Evolutionary conservation across 2,329 filamentous ascomycete genomes (phyloP), one percentile per base, ranked within the genome.

Genomic region (Stenocarpella maydis): DNA sequence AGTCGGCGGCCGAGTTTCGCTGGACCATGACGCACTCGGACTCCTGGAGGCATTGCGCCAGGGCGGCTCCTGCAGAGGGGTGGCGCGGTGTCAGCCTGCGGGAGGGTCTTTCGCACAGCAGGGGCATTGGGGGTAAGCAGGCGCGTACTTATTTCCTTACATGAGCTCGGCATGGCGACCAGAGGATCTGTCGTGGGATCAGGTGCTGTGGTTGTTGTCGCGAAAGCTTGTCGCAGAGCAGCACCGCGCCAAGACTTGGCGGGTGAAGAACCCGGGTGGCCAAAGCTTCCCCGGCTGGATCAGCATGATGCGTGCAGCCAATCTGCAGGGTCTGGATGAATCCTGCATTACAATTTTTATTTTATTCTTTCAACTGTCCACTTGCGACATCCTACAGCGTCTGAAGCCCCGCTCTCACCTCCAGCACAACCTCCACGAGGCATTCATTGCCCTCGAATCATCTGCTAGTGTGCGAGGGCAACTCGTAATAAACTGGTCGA

Each of bases 21-120:
- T 98, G 87, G 70, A 97, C 87, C 90, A 98, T 94, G 76, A 99
- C 92, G 82, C 96, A 99, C 81, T 98, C 95, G 76, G 93, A 97
- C 81, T 97, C 90, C 80, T 98, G 95, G 74, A 99, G 93, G 83
- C 96, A 99, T 85, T 93, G 87, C 72, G 96, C 96, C 77, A 99
- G 89, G 24, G 96, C 96, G 72, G 92, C 91, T 82, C 95, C 95
- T 98, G 80, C 72, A 15, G 63, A 61, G 61, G 49, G 34, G 66
- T 45, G 52, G 70, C 14, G 24, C 43, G 10, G 31, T 26, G 64
- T 71, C 34, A 71, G 70, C 9, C 39, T 47, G 49, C 64, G 21
- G 65, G 71, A 14, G 53, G 47, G 54, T 64, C 64, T 41, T 60
- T 58, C 31, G 21, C 67, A 31, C 34, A 21, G 12, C 52, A 21